Evolutionary conservation across 2,329 filamentous ascomycete genomes (phyloP).

Genomic region (Meredithiella fracta): DNA sequence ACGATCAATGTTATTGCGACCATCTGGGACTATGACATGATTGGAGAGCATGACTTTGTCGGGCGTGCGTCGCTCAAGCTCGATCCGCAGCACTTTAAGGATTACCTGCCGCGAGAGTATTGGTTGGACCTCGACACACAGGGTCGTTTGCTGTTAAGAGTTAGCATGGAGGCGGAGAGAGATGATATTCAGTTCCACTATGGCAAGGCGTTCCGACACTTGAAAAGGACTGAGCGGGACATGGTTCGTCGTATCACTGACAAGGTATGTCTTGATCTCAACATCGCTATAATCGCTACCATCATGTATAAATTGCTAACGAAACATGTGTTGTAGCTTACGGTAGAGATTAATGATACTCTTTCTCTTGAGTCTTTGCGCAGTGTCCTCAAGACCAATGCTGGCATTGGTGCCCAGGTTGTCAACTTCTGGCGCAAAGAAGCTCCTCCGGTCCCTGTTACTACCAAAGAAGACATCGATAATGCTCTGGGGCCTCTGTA

Average conservation of each 20-base stretch:
- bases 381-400: constrained; percentile 47
- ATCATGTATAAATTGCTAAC: neutral
- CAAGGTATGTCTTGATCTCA: constrained; percentile 43
- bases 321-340: constrained; percentile 42
- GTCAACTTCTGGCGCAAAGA: constrained; percentile 48
- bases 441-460: constrained; percentile 34
- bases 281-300: neutral
- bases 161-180: constrained; percentile 96
- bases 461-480: constrained; percentile 58
- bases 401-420: constrained; percentile 54
- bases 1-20: constrained; percentile 90
- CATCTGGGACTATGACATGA: constrained; percentile 94
- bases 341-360: constrained; percentile 78
- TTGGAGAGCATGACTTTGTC: constrained; percentile 94
- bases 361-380: constrained; percentile 70
- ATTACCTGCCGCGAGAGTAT: constrained; percentile 89
- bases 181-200: constrained; percentile 99
- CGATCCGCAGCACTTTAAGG: constrained; percentile 93
- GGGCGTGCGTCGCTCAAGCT: constrained; percentile 92
- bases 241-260: constrained; percentile 98
- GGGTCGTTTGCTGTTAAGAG: constrained; percentile 69
- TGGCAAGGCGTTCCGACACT: constrained; percentile 84
- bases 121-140: constrained; percentile 97
- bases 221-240: constrained; percentile 90
- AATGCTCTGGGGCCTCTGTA: constrained; percentile 73